These are phyloP conservation scores for Discostella stelligeroides DNA, from an alignment of 108 stramenopile species.

Conservation along the genomic window DNA sequence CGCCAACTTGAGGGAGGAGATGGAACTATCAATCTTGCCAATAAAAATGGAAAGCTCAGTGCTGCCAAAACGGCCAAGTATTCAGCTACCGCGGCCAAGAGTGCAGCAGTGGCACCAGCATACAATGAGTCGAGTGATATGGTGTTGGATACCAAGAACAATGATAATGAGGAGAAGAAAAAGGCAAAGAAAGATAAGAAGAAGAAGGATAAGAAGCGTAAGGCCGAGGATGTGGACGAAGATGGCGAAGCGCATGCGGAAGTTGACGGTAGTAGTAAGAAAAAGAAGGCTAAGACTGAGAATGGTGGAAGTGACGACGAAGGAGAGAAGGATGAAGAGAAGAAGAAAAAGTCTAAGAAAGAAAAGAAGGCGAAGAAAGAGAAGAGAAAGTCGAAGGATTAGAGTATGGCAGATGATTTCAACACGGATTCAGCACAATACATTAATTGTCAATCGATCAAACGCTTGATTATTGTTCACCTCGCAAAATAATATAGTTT, in stretches of 20 bases:
- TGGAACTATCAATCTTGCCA: slow-evolving; percentile 62
- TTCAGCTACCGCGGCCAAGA: slow-evolving; percentile 74
- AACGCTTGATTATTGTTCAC: no score
- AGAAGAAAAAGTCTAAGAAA: slow-evolving; percentile 62
- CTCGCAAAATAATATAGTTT: no score
- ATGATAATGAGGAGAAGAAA: slow-evolving; percentile 49
- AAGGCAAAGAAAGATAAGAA: slow-evolving; percentile 71
- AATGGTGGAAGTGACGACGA: slow-evolving; percentile 53
- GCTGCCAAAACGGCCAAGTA: slow-evolving; percentile 83
- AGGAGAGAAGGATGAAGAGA: slow-evolving; percentile 52
- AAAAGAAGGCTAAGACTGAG: slow-evolving; percentile 69
- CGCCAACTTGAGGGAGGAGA: slow-evolving; percentile 95
- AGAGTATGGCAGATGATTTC: no score
- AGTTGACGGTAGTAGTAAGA: slow-evolving; percentile 46
- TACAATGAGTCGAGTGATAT: slow-evolving; percentile 94
- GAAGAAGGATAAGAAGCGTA: slow-evolving; percentile 66
- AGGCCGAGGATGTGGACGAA: slow-evolving; percentile 54
- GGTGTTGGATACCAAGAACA: slow-evolving; percentile 54
- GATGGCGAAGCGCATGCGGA: slow-evolving; percentile 31
- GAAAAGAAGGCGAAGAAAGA: slow-evolving; percentile 56
- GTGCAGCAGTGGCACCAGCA: slow-evolving; percentile 62
- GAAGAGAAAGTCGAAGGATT: slow-evolving; percentile 52
- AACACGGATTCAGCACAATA: no score
- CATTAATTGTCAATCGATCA: no score
- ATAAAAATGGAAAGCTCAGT: slow-evolving; percentile 73